Base-by-base conservation (phyloP, 306 rosid species). In the Alnus rubra region DNA sequence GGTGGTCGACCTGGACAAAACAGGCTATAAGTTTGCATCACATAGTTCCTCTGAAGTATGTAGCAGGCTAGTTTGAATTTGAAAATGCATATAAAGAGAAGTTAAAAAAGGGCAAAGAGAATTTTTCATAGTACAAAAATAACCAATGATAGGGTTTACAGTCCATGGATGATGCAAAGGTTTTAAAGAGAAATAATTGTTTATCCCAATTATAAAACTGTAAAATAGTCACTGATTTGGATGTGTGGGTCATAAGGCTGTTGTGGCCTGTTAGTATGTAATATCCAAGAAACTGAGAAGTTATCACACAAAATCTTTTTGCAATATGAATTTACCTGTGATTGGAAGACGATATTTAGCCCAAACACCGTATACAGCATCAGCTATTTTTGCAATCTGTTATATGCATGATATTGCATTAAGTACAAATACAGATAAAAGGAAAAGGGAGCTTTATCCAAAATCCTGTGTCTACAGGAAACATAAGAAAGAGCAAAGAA, bases 281-380 rank as follows among this genome's bases (percentile, higher is more conserved):
- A 23, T 23, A 23, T 23, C 28, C 28, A 23, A 23, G 28, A 23
- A 23, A 39, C 12, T 11, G 51, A 45, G 69, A 53, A 62, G 64
- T 53, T 58, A 42, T 63, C 52, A 71, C 51, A 76, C 49, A 54
- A 76, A 72, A 70, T 58, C 65, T 12, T 71, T 23, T 11, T 18
- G 74, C 4, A 12, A 50, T 63, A 63, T 13, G 53, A 67, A 60
- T 50, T 80, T 81, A 89, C 98, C 94, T 58, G 98, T 95, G 47
- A 95, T 56, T 80, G 87, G 98, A 73, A 95, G 98, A 76, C 96
- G 97, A 47, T 93, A 93, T 76, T 88, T 90, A 56, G 98, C 99
- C 99, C 98, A 93, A 76, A 91, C 73, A 51, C 90, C 77, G 50
- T 95, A 95, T 60, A 91, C n/a, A 4, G 87, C 86, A 85, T 90